These are phyloP conservation scores for Thielaviopsis ethacetica DNA, from an alignment of 2,329 filamentous ascomycete species.

Conservation along the genomic window DNA sequence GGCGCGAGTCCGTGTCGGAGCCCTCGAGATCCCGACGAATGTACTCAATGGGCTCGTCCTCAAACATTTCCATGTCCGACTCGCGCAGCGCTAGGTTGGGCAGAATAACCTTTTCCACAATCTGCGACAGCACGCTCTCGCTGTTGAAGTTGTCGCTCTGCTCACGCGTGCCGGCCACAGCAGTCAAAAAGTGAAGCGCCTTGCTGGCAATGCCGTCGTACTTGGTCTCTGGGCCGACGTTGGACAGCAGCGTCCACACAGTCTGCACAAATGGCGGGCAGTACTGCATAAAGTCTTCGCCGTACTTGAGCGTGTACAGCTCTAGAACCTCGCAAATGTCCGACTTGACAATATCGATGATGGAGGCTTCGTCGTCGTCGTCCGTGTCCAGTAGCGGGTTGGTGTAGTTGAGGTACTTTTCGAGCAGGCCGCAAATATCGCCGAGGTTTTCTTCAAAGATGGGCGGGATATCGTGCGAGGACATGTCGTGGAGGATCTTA, in stretches of 20 bases:
- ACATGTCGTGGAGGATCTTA: constrained; percentile 90
- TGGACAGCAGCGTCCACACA: constrained; percentile 82
- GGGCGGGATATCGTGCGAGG: constrained; percentile 89
- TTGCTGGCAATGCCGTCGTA: constrained; percentile 91
- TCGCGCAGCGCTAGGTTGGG: constrained; percentile 86
- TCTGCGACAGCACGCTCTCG: constrained; percentile 60
- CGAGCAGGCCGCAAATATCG: constrained; percentile 60
- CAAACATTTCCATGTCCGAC: constrained; percentile 87
- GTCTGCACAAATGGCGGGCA: constrained; percentile 74
- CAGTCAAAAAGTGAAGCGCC: constrained; percentile 84
- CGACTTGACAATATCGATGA: constrained; percentile 74
- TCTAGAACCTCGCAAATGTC: constrained; percentile 86
- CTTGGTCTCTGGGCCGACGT: constrained; percentile 72
- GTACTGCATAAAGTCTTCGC: constrained; percentile 76
- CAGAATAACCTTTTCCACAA: constrained; percentile 89
- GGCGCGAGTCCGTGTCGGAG: constrained; percentile 84
- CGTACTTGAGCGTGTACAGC: constrained; percentile 85
- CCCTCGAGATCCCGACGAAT: constrained; percentile 90
- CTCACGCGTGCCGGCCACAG: constrained; percentile 59
- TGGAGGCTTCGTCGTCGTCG: constrained; percentile 77
- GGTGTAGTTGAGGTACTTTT: constrained; percentile 86
- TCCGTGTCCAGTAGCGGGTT: constrained; percentile 70
- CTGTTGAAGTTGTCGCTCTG: constrained; percentile 80
- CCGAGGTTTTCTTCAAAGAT: constrained; percentile 81
- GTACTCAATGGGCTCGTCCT: constrained; percentile 97